phyloP scores from a whole-genome alignment of 1,284 basidiomycete species.

The Exobasidium cylindrosporum region DNA sequence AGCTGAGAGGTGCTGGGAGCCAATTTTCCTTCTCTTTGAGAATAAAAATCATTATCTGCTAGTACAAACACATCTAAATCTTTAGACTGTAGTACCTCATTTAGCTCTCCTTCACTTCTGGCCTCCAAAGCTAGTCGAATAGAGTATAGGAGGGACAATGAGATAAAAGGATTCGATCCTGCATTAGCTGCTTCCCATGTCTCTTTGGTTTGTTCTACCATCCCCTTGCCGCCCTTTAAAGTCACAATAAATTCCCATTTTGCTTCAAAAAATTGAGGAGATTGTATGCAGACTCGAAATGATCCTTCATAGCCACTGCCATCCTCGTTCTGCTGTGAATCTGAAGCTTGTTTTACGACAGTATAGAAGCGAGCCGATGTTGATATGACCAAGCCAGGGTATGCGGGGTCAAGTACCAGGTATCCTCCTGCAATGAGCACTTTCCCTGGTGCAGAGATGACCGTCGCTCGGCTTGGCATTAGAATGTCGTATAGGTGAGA shows the following conservation, averaged over 20 bases:
- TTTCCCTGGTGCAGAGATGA: slow-evolving; percentile 90
- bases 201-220: slow-evolving; percentile 27
- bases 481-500: neutral
- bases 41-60: slow-evolving; percentile 97
- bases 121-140: slow-evolving; percentile 63
- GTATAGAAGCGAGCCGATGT: slow-evolving; percentile 93
- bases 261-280: slow-evolving; percentile 83
- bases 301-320: neutral
- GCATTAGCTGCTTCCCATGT: slow-evolving; percentile 9
- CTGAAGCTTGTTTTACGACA: slow-evolving; percentile 39
- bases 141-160: slow-evolving; percentile 76
- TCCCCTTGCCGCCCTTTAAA: slow-evolving; percentile 21
- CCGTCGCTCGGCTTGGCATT: slow-evolving; percentile 44
- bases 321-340: neutral
- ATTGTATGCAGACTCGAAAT: slow-evolving; percentile 60
- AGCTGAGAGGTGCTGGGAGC: slow-evolving; percentile 28
- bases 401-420: slow-evolving; percentile 52
- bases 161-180: slow-evolving; percentile 83
- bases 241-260: slow-evolving; percentile 71
- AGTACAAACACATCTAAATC: slow-evolving; percentile 74
- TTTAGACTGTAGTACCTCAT: slow-evolving; percentile 30
- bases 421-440: slow-evolving; percentile 67
- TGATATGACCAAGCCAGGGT: slow-evolving; percentile 59
- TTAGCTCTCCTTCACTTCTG: slow-evolving; percentile 34
- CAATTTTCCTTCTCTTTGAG: slow-evolving; percentile 63